Base-by-base conservation (phyloP, 768 basidiomycete species). In the Strobilomyces echinocephalus region DNA sequence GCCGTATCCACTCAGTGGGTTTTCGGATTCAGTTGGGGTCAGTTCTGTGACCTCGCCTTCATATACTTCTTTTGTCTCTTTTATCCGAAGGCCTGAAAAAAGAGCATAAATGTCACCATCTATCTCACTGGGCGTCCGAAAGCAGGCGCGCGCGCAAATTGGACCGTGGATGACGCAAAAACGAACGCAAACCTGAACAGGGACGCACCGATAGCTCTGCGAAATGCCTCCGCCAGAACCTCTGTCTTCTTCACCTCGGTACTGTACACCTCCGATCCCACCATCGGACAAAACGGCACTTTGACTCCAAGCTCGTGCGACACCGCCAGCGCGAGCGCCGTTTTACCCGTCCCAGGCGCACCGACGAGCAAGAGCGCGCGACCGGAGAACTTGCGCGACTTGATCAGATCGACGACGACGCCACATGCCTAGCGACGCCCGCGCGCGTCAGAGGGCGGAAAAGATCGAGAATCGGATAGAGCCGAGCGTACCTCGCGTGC, bases 191-290 rank as follows among this genome's bases (percentile, higher is more conserved):
- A 5, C 11, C 8, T 38, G n/a, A 11, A 39, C 44, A 7, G 9
- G 8, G 38, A 77, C 88, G 66, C 65, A 93, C 95, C 95, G 56
- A 99, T 99, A 12, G 97, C 95, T 61, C 97, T 76, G 53, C 95
- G 79, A 72, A 98, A 98, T 35, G 86, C 83, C 70, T 97, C 95
- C 45, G 94, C 92, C 18, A 99, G 75, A 5, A 98, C 95, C 67
- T 98, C 97, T 2, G 97, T 98, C 80, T 99, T 99, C 76, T 98
- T 98, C 52, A 99, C 94, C 71, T 98, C 95, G 3, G 90, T 85
- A 38, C 87, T 91, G 67, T 97, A 98, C 56, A 98, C 97, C 72
- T 99, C 97, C 18, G 86, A 88, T 0, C 97, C 97, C 40, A 98
- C 97, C 92, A 97, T 97, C 5, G 94, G 93, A 69, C 95, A 97